A percentile compares a stretch with the other conserved stretches of the same genome.
These are phyloP conservation scores for Zelopaecilomyces penicillatus DNA, from an alignment of 2,329 filamentous ascomycete genomes.

Conservation along the genomic window DNA sequence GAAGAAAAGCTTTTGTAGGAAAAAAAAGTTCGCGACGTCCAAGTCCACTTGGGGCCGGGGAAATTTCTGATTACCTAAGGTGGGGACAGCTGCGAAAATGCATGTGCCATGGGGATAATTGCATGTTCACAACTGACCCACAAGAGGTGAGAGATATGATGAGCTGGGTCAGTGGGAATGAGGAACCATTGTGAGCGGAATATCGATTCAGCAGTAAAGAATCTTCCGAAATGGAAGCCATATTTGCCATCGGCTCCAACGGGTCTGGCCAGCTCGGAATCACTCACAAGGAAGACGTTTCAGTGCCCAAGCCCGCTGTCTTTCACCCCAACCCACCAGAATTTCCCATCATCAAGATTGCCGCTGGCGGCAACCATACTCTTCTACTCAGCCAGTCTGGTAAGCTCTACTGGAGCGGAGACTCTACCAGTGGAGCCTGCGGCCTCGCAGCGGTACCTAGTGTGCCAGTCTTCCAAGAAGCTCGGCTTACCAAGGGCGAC, in stretches of 20 bases:
- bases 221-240: conserved; percentile 30
- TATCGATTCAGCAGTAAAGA: no score
- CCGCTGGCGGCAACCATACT: conserved; percentile 80
- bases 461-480: conserved; percentile 30
- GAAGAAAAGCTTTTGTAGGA: conserved; percentile 9
- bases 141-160: no score
- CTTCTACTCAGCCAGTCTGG: conserved; percentile 57
- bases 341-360: conserved; percentile 30
- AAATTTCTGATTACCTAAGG: conserved; percentile 1
- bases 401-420: conserved; percentile 57
- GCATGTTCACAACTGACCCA: no score
- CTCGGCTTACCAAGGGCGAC: conserved; percentile 26
- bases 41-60: not conserved
- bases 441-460: conserved; percentile 29
- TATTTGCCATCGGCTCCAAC: conserved; percentile 69
- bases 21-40: not conserved
- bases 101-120: no score
- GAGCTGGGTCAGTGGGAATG: no score
- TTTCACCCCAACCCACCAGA: conserved; percentile 38
- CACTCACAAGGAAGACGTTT: conserved; percentile 62
- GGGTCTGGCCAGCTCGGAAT: conserved; percentile 68
- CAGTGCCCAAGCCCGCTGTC: conserved; percentile 53
- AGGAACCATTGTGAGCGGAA: no score
- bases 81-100: no score
- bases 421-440: conserved; percentile 46